Conservation (phyloP, 768 basidiomycete species). For the Asterophora parasitica region DNA sequence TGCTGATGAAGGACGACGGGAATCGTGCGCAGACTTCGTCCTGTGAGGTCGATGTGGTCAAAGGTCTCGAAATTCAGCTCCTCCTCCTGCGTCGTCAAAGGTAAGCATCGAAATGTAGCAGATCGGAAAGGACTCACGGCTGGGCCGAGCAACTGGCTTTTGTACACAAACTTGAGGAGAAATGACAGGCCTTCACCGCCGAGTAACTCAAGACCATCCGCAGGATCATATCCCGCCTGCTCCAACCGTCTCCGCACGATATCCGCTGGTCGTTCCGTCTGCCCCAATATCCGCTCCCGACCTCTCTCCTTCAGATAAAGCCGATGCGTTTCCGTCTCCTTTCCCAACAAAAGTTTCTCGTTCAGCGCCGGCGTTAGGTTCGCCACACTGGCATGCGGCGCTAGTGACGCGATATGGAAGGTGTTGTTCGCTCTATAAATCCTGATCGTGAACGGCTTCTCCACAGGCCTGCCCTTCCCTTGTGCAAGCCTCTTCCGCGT, state of each 20-base stretch:
- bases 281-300: slow-evolving; percentile 75
- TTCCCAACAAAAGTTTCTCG: slow-evolving; percentile 44
- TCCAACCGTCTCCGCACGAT: slow-evolving; percentile 80
- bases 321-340: slow-evolving; percentile 57
- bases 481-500: not conserved
- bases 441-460: slow-evolving; percentile 52
- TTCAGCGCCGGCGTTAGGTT: slow-evolving; percentile 62
- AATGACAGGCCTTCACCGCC: slow-evolving; percentile 78
- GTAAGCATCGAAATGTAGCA: not conserved
- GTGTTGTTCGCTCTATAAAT: slow-evolving; percentile 73
- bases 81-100: slow-evolving; percentile 50
- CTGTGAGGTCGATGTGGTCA: slow-evolving; percentile 78
- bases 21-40: slow-evolving; percentile 77
- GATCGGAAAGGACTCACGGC: slow-evolving; percentile 38
- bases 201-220: slow-evolving; percentile 74
- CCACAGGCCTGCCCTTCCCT: slow-evolving; percentile 6
- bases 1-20: slow-evolving; percentile 83
- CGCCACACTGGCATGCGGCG: slow-evolving; percentile 60
- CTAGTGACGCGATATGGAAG: slow-evolving; percentile 66
- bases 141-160: slow-evolving; percentile 64
- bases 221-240: slow-evolving; percentile 83
- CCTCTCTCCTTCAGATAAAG: slow-evolving; percentile 74
- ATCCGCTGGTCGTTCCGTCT: slow-evolving; percentile 77
- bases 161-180: slow-evolving; percentile 87
- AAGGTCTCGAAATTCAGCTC: slow-evolving; percentile 67